Conservation (phyloP, 176 grass and related monocot genomes). For the Microstegium vimineum region DNA sequence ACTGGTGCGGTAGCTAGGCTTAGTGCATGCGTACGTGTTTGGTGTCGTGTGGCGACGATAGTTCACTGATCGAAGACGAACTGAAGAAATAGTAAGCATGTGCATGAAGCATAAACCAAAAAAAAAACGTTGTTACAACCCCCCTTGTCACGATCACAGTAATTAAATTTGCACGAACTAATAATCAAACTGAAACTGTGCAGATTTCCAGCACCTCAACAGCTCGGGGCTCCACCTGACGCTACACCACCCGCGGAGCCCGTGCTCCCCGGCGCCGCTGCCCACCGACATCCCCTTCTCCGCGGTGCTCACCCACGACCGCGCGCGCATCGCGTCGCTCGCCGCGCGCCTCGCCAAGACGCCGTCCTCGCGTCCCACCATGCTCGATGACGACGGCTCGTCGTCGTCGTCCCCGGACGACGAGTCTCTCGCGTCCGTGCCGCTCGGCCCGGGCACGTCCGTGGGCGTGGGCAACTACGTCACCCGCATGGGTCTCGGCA, state of each 20-base stretch:
- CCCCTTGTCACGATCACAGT: neutral
- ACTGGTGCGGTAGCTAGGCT: conserved; percentile 23
- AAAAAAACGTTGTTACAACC: no score
- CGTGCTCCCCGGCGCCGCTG: conserved; percentile 59
- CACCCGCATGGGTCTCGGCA: conserved; percentile 62
- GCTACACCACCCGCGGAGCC: conserved; percentile 61
- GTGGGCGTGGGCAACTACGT: conserved; percentile 76
- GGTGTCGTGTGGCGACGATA: neutral
- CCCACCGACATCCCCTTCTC: conserved; percentile 54
- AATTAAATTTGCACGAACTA: neutral
- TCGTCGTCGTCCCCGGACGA: neutral
- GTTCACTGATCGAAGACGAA: neutral
- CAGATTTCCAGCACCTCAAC: conserved; percentile 59
- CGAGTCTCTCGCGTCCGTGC: conserved; percentile 51
- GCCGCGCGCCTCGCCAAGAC: conserved; percentile 57
- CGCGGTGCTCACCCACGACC: conserved; percentile 56
- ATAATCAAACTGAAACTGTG: neutral
- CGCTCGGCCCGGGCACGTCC: conserved; percentile 56
- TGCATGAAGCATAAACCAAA: no score
- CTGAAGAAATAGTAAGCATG: neutral
- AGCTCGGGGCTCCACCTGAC: conserved; percentile 40
- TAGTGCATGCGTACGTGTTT: neutral
- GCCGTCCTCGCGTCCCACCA: conserved; percentile 32
- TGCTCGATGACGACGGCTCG: neutral
- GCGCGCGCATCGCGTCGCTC: conserved; percentile 47